A percentile compares a stretch with the other conserved stretches of the same genome.
Conservation (phyloP, 1,284 basidiomycete genomes). For the Cryptococcus sp. region DNA sequence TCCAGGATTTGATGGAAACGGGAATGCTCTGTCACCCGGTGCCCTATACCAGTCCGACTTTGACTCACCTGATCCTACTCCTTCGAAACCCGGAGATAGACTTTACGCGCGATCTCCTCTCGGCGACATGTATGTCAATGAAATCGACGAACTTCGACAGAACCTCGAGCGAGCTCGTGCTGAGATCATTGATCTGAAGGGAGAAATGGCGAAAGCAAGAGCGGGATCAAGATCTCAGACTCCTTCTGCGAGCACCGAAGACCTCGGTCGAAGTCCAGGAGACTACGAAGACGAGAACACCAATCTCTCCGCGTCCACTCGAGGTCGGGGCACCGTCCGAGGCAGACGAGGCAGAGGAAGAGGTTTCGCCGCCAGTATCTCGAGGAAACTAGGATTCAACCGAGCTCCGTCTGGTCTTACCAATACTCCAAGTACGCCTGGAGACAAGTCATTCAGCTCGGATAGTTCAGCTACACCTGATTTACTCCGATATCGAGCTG, state of each 20-base stretch:
- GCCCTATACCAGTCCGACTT: slow-evolving; percentile 45
- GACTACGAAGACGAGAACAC: slow-evolving; percentile 28
- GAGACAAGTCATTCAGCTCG: slow-evolving; percentile 39
- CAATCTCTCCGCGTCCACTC: slow-evolving; percentile 9
- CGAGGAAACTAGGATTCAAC: slow-evolving; percentile 39
- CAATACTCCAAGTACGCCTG: slow-evolving; percentile 12
- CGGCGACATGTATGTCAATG: slow-evolving; percentile 43
- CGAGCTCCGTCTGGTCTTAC: slow-evolving; percentile 22
- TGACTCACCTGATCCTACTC: slow-evolving; percentile 64
- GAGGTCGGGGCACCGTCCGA: slow-evolving; percentile 30
- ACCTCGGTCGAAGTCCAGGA: slow-evolving; percentile 27
- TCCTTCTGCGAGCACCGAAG: slow-evolving; percentile 17
- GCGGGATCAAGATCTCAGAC: neutral
- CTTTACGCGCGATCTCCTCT: slow-evolving; percentile 35
- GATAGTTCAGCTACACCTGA: slow-evolving; percentile 40
- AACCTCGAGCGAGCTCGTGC: slow-evolving; percentile 35
- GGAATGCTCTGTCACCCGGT: slow-evolving; percentile 49
- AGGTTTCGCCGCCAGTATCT: slow-evolving; percentile 30
- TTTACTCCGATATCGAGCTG: slow-evolving; percentile 29
- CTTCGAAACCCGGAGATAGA: slow-evolving; percentile 56
- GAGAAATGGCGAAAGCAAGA: slow-evolving; percentile 12
- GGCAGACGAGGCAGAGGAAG: slow-evolving; percentile 39
- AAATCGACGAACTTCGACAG: slow-evolving; percentile 43
- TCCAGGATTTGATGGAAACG: slow-evolving; percentile 57
- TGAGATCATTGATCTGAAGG: slow-evolving; percentile 39